Base-by-base conservation (phyloP, 768 basidiomycete genomes). In the Porpolomopsis calyptriformis region DNA sequence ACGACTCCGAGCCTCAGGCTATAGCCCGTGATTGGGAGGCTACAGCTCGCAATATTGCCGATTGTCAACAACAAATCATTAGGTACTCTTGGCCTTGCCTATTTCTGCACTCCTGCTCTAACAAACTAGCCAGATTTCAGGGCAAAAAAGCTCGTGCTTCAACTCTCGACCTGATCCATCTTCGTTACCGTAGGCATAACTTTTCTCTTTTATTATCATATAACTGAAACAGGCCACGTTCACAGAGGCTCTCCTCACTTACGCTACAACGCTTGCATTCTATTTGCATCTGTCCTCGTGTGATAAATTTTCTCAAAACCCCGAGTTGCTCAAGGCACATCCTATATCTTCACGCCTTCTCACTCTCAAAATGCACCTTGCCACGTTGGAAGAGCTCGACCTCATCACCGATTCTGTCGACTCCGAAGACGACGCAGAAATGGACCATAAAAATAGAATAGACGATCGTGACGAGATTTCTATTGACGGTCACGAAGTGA, bases 171-270 rank as follows among this genome's bases (percentile, higher is more conserved):
- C 77, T 93, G 70, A 63, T 81, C 42, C 85, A 92, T 58, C 66
- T 93, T 36, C 82, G 94, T 64, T 88, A 94, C 59, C 93, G 93
- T 91, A 58, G 64, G 89, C 72, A 4, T 4, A 16, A 26, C 24
- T 9, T 31, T 40, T 24, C 6, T 11, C 36, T 26, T 42, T 26
- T 14, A 37, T 4, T 48, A 34, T 12, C 16, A 34, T 25, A 47
- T n/a, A 40, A 33, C 41, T 49, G 6, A 26, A 38, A 44, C n/a
- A 2, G 25, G 16, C 45, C 33, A 20, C 51, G 23, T n/a, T n/a
- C n/a, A n/a, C 61, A 97, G 93, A 98, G 71, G 76, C 91, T 1
- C 70, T 94, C 2, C 67, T 96, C 29, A 89, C 92, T 7, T 98
- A 98, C 58, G 74, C 87, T 16, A 87, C 91, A 1, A 82, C 80